Evolutionary conservation across 768 basidiomycete species (phyloP).

Genomic region (Tephrocybe sp.): DNA sequence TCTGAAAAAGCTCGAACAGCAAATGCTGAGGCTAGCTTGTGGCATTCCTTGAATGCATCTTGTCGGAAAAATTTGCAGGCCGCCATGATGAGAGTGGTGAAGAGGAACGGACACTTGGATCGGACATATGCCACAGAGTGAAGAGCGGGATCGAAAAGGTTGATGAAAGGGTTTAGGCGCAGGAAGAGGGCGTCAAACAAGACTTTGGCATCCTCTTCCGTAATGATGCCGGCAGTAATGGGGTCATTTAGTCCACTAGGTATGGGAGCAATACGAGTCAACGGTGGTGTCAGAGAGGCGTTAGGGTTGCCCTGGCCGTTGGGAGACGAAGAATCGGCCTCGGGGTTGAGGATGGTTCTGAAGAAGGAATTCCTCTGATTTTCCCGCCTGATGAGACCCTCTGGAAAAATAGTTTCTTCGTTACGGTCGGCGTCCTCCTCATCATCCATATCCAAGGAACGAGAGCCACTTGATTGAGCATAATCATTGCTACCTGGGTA

Average conservation of each 20-base stretch:
- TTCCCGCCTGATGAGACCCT: constrained; percentile 71
- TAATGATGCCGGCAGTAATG: constrained; percentile 67
- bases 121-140: constrained; percentile 84
- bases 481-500: constrained; percentile 36
- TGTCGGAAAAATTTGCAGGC: constrained; percentile 83
- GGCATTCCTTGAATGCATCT: constrained; percentile 63
- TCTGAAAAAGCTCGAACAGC: constrained; percentile 79
- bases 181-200: constrained; percentile 80
- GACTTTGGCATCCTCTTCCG: constrained; percentile 66
- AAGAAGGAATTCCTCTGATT: constrained; percentile 77
- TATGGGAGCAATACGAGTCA: constrained; percentile 35
- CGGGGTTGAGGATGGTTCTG: constrained; percentile 78
- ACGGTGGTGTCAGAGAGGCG: constrained; percentile 39
- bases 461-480: constrained; percentile 36
- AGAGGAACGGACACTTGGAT: constrained; percentile 76
- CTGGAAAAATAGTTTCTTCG: constrained; percentile 71
- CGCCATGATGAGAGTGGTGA: constrained; percentile 82
- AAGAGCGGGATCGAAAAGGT: constrained; percentile 84
- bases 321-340: constrained; percentile 41
- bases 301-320: constrained; percentile 33
- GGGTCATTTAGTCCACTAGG: constrained; percentile 58
- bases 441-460: constrained; percentile 53
- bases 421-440: constrained; percentile 62
- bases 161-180: constrained; percentile 87
- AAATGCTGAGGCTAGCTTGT: constrained; percentile 71